Evolutionary conservation across 2,329 filamentous ascomycete species (phyloP), one percentile per base, ranked within the genome.

Genomic region (Diaporthe amygdali): DNA sequence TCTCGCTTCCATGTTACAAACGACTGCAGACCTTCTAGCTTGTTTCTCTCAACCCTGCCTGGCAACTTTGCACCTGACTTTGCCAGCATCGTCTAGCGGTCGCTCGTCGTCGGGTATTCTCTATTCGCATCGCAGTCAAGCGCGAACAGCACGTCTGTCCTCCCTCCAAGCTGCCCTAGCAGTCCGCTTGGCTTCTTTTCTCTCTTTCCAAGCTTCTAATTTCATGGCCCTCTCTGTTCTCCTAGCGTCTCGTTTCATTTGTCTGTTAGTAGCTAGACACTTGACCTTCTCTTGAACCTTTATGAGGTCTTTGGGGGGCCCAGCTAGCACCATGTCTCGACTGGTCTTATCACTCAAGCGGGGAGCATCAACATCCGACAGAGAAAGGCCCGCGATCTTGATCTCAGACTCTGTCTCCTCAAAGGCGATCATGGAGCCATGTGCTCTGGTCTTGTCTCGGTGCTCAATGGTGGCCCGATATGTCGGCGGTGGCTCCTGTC

Each of bases 81-180:
- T n/a, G n/a, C n/a, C n/a, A n/a, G n/a, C n/a, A n/a, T n/a, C n/a
- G n/a, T n/a, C n/a, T n/a, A n/a, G n/a, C n/a, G n/a, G n/a, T n/a
- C n/a, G n/a, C n/a, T n/a, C n/a, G n/a, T n/a, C n/a, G n/a, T n/a
- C n/a, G n/a, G n/a, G n/a, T n/a, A n/a, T n/a, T n/a, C 14, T 51
- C 15, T 15, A 25, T 5, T 0, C 9, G 6, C 1, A 9, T 2
- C 4, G 6, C 12, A 1, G 17, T 49, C n/a, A 64, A 9, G 59
- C 44, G 25, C 12, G 59, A n/a, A 49, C 20, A 7, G 20, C 59
- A 25, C n/a, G 44, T 5, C 44, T 37, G 32, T 37, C 27, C 44
- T 64, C 30, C 20, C 14, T 37, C 59, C 59, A 49, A 25, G 59
- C 59, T 37, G 27, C 59, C 59, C 59, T 49, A 8, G 41, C 59